A percentile compares a stretch with the other conserved stretches of the same genome.
Evolutionary conservation across 495 filamentous ascomycete genomes (phyloP).

Genomic region (Xylaria venustula): DNA sequence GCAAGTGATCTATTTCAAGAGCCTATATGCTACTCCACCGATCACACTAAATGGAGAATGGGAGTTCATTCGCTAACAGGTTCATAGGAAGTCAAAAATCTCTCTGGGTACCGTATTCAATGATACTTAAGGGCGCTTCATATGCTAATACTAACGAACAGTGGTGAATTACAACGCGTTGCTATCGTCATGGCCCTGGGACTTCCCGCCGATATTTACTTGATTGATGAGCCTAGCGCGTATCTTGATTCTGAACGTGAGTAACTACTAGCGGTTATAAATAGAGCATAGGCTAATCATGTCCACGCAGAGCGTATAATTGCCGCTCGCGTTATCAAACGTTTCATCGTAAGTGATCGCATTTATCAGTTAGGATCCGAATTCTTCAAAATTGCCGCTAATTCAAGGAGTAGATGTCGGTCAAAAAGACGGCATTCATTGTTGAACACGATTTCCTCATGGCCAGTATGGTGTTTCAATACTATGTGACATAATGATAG

Average conservation of each 20-base stretch:
- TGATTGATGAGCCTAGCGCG: conserved; percentile 93
- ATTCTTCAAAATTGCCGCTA: background rate
- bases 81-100: too few species aligned
- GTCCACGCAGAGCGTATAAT: conserved; percentile 72
- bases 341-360: conserved; percentile 65
- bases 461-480: conserved; percentile 50
- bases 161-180: too few species aligned
- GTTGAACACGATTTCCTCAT: conserved; percentile 99
- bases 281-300: background rate
- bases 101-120: too few species aligned
- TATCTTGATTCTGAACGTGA: conserved; percentile 90
- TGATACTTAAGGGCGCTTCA: too few species aligned
- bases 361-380: background rate
- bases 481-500: background rate
- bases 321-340: conserved; percentile 94
- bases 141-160: too few species aligned
- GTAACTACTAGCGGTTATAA: background rate
- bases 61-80: too few species aligned
- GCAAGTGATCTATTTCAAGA: background rate
- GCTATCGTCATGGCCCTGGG: conserved; percentile 95
- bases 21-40: background rate
- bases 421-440: conserved; percentile 98
- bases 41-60: too few species aligned
- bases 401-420: conserved; percentile 76
- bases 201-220: conserved; percentile 94